Evolutionary conservation across 1,139 yeast genomes (phyloP).

Genomic region (Candida smagusa): DNA sequence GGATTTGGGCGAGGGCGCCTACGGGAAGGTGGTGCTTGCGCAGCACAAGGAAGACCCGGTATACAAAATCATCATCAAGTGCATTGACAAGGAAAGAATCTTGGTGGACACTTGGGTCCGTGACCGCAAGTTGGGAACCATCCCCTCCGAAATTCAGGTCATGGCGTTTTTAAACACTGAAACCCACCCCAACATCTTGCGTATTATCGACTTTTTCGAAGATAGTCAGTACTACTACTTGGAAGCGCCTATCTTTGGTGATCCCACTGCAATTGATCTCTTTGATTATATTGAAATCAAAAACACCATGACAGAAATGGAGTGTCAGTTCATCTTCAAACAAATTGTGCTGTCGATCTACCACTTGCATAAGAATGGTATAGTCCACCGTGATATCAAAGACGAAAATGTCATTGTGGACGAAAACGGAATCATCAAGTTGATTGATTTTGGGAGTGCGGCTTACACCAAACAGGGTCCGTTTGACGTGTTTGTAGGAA

Average conservation of each 20-base stretch:
- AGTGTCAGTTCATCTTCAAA: slow-evolving; percentile 71
- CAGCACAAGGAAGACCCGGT: slow-evolving; percentile 59
- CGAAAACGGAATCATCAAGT: slow-evolving; percentile 67
- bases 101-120: slow-evolving; percentile 97
- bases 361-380: slow-evolving; percentile 81
- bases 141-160: slow-evolving; percentile 91
- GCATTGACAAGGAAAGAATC: slow-evolving; percentile 88
- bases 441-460: slow-evolving; percentile 95
- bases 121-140: slow-evolving; percentile 84
- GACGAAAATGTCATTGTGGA: slow-evolving; percentile 94
- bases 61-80: slow-evolving; percentile 75
- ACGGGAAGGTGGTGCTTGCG: slow-evolving; percentile 86
- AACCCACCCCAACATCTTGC: slow-evolving; percentile 85
- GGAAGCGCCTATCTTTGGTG: slow-evolving; percentile 87
- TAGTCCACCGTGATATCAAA: slow-evolving; percentile 91
- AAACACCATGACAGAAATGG: slow-evolving; percentile 72
- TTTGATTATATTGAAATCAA: slow-evolving; percentile 88
- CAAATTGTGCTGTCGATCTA: slow-evolving; percentile 77
- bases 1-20: slow-evolving; percentile 94
- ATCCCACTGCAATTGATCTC: slow-evolving; percentile 84
- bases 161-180: slow-evolving; percentile 72
- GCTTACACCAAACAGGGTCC: slow-evolving; percentile 90
- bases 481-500: slow-evolving; percentile 95
- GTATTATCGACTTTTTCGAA: slow-evolving; percentile 86
- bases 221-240: slow-evolving; percentile 84